Percentiles rank a stretch among this genome's conserved stretches.
phyloP scores from a whole-genome alignment of 805 yeast genomes.

The Pichia paraexigua region DNA sequence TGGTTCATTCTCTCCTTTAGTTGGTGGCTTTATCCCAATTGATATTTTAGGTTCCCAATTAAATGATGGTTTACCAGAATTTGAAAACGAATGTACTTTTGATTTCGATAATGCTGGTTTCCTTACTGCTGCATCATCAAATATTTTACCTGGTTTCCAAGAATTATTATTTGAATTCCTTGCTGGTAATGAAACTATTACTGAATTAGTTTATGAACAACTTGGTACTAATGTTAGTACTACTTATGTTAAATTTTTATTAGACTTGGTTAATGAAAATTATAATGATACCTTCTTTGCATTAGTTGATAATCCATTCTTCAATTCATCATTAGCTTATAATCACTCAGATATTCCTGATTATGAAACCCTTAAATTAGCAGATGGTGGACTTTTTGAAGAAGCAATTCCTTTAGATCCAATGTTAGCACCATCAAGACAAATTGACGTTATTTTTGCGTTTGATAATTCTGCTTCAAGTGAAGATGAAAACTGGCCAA shows the following conservation, averaged over 20 bases:
- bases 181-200: constrained; percentile 7
- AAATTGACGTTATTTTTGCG: constrained; percentile 55
- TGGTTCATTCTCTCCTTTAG: constrained; percentile 78
- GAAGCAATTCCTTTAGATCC: constrained; percentile 63
- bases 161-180: constrained; percentile 10
- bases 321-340: constrained; percentile 24
- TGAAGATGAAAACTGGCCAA: constrained; percentile 46
- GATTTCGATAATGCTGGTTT: constrained; percentile 77
- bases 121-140: constrained; percentile 68
- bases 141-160: constrained; percentile 39
- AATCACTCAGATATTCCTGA: constrained; percentile 18
- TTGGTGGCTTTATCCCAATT: constrained; percentile 54
- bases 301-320: constrained; percentile 39
- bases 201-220: constrained; percentile 4
- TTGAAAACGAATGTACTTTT: constrained; percentile 38
- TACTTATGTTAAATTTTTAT: constrained; percentile 10
- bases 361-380: constrained; percentile 15
- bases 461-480: constrained; percentile 62
- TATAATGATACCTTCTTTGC: constrained; percentile 36
- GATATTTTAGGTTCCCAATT: constrained; percentile 61
- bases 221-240: constrained; percentile 16
- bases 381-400: constrained; percentile 29
- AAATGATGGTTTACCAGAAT: constrained; percentile 45
- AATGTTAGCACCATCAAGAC: constrained; percentile 48
- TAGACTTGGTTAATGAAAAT: constrained; percentile 36